phyloP scores from a whole-genome alignment of 75 land plant species.

The Pinus albicaulis region DNA sequence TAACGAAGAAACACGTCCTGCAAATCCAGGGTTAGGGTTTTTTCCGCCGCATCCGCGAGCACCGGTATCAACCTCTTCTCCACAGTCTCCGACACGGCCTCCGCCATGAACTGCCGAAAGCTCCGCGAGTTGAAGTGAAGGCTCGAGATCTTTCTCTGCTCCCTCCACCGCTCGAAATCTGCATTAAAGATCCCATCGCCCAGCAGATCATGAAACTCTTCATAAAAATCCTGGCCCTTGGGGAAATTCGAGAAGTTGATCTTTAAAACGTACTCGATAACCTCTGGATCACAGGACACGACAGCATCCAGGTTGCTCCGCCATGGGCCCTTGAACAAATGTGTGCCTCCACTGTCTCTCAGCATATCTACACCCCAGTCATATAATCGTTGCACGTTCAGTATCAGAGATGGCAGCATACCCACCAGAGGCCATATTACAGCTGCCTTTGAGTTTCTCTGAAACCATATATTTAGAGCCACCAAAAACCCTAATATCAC shows the following conservation, averaged over 20 bases:
- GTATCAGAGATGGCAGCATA: slow-evolving; percentile 40
- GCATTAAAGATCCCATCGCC: slow-evolving; percentile 74
- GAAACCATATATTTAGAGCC: too few species aligned
- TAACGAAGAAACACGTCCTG: slow-evolving; percentile 38
- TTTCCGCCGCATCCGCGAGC: slow-evolving; percentile 8
- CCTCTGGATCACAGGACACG: slow-evolving; percentile 14
- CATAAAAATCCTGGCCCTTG: slow-evolving; percentile 20
- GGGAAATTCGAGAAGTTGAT: slow-evolving; percentile 29
- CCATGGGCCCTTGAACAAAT: slow-evolving; percentile 1
- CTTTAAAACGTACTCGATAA: slow-evolving; percentile 32
- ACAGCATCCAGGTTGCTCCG: not conserved
- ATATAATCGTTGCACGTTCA: slow-evolving; percentile 35
- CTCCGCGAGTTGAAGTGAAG: slow-evolving; percentile 55
- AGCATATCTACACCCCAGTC: slow-evolving; percentile 52
- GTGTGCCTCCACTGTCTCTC: slow-evolving; percentile 2
- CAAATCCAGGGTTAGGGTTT: slow-evolving; percentile 19
- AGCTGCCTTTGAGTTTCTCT: slow-evolving; percentile 28
- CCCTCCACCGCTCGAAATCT: slow-evolving; percentile 67
- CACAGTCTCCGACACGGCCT: slow-evolving; percentile 8
- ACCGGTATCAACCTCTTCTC: slow-evolving; percentile 22
- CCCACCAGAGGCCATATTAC: slow-evolving; percentile 78
- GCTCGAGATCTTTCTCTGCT: slow-evolving; percentile 84
- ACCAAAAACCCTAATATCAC: too few species aligned
- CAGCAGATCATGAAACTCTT: slow-evolving; percentile 31
- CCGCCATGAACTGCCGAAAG: slow-evolving; percentile 15